Conservation (phyloP, 2,329 filamentous ascomycete genomes). For the Taxawa tesnikishii region DNA sequence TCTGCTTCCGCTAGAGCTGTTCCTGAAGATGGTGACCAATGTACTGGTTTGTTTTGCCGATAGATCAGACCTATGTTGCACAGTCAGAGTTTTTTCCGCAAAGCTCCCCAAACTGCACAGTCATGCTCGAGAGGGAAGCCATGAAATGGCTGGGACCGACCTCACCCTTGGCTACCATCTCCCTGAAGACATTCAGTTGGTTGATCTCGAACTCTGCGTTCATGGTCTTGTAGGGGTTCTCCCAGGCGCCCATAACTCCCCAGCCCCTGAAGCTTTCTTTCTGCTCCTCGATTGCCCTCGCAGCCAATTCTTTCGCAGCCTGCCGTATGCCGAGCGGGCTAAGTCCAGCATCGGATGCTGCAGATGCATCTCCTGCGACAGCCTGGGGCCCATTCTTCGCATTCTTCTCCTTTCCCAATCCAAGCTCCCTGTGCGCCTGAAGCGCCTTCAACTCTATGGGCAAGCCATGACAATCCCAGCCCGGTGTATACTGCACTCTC, state of each 20-base stretch:
- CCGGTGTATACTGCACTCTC: constrained; percentile 70
- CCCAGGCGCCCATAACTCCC: constrained; percentile 74
- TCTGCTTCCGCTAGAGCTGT: constrained; percentile 77
- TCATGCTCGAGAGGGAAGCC: not conserved
- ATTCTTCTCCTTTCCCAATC: constrained; percentile 15
- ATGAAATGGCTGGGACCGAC: constrained; percentile 1
- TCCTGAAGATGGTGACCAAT: constrained; percentile 70
- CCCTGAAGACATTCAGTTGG: constrained; percentile 63
- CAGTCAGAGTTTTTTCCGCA: constrained; percentile 4
- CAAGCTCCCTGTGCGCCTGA: constrained; percentile 33
- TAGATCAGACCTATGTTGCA: constrained; percentile 51
- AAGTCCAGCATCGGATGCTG: constrained; percentile 19
- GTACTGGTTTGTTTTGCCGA: constrained; percentile 68
- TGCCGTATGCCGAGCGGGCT: constrained; percentile 46
- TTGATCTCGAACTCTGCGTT: constrained; percentile 60
- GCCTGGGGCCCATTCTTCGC: constrained; percentile 22
- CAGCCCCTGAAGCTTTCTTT: constrained; percentile 62
- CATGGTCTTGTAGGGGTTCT: constrained; percentile 67
- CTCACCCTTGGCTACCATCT: constrained; percentile 52
- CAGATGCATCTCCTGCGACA: constrained; percentile 14
- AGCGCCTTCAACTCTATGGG: constrained; percentile 96
- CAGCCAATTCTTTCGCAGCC: constrained; percentile 53
- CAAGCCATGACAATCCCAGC: constrained; percentile 96
- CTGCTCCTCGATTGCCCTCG: constrained; percentile 57
- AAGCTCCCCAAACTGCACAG: not conserved